Evolutionary conservation across 1,284 basidiomycete species (phyloP), one percentile per base, ranked within the genome.

Genomic region (Stygiomarasmius scandens): DNA sequence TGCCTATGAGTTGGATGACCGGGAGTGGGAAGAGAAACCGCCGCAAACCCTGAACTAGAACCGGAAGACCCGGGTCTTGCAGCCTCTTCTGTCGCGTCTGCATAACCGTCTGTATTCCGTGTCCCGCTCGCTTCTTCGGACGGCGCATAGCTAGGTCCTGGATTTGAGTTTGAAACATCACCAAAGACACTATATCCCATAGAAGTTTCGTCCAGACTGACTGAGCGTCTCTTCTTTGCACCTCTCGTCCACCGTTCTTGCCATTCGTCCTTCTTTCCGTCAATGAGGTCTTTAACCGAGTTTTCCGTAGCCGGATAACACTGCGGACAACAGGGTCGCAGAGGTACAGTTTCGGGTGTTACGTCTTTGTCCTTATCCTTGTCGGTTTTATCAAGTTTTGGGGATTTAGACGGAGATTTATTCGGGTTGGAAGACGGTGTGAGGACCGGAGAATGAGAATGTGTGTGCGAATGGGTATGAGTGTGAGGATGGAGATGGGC

Each of bases 181-280:
- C 29, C 29, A 12, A 41, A 16, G 16, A 5, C 38, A 12, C 14
- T 5, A 12, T 19, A 12, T 19, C n/a, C 38, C 41, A 53, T 48
- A 43, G 11, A 41, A 36, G 63, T 60, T 27, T 66, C 67, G 2
- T 57, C 44, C 16, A 51, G 46, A 64, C 83, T 84, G n/a, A 74
- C 69, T 59, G 79, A 83, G 52, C 86, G 76, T n/a, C 81, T 72
- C 55, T 83, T 77, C 43, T 76, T 73, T 3, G 88, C 88, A 5
- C 81, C 84, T 34, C 78, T 79, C 4, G 84, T 78, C 67, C 89
- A 89, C 60, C 74, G 79, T 63, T 83, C 83, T 56, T 79, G 69
- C 83, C 80, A 88, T 2, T 74, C 66, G 25, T 81, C 79, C 11
- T 36, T 41, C 6, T 32, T 27, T 16, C 38, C 38, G 4, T 41